Evolutionary conservation across 2,329 filamentous ascomycete species (phyloP), one percentile per base, ranked within the genome.

Genomic region (Byssoonygena ceratinophila): DNA sequence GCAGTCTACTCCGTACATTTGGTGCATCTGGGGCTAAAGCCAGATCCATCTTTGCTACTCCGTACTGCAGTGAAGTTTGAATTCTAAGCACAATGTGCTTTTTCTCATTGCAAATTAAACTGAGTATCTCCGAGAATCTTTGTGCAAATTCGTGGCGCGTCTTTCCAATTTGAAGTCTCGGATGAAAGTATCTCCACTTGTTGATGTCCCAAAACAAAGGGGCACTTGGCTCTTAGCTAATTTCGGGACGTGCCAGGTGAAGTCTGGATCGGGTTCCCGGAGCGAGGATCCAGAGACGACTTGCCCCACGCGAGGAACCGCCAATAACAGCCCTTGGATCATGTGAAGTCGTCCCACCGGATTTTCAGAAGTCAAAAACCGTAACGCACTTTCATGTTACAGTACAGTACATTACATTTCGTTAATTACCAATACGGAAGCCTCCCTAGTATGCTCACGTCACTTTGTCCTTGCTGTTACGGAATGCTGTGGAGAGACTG

Each of bases 251-350:
- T 22, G n/a, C 4, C 6, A 25, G 14, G 12, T 37, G 36, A 44
- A 51, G 18, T 51, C 18, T 51, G 48, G 48, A 9, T 51, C 48
- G 48, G 48, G 37, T 43, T 51, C 25, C 25, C 48, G 48, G 48
- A 36, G 37, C 47, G 47, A 31, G 23, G 36, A 50, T 40, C 47
- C 47, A 50, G 23, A n/a, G 18, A 18, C 46, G 31, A n/a, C 39
- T 14, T 20, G 39, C 37, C 27, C 39, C 37, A 51, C 23, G 46
- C 34, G 34, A 40, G 16, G 8, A 44, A 6, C 48, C 1, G 39
- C 47, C 34, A 50, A 22, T 41, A 5, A 12, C 22, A 14, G 9
- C 25, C 22, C 22, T 8, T 29, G 4, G 20, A 27, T 49, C 46
- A 49, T 27, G 46, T 39, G 22, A 16, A n/a, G 3, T n/a, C 18